These are phyloP conservation scores for Parafenestella ontariensis DNA, from an alignment of 2,329 filamentous ascomycete species.

Conservation along the genomic window DNA sequence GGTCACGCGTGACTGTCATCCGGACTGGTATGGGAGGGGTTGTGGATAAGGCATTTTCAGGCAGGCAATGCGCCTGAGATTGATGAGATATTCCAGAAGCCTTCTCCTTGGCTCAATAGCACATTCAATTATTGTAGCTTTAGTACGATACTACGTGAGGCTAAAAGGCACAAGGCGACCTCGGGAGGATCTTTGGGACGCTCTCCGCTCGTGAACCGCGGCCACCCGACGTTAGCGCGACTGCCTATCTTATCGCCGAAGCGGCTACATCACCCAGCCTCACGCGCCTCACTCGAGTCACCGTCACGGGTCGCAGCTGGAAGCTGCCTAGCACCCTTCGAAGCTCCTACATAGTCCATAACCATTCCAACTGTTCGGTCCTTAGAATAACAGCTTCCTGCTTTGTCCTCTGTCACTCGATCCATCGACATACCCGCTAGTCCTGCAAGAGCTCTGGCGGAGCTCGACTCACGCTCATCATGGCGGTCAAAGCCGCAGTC, in stretches of 20 bases:
- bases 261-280: constrained; percentile 35
- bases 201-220: neutral
- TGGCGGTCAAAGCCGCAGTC: constrained; percentile 75
- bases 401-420: constrained; percentile 11
- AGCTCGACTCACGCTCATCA: constrained; percentile 49
- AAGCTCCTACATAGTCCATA: constrained; percentile 8
- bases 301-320: constrained; percentile 33
- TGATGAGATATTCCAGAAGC: neutral
- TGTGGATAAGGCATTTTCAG: neutral
- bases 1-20: constrained; percentile 15
- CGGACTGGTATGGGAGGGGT: constrained; percentile 8
- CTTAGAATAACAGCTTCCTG: constrained; percentile 8
- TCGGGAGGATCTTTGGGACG: too few species aligned
- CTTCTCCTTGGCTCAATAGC: neutral
- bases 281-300: constrained; percentile 35
- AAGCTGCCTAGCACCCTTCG: constrained; percentile 27
- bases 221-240: constrained; percentile 8
- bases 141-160: neutral
- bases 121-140: neutral
- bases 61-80: neutral
- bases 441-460: neutral
- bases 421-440: constrained; percentile 14
- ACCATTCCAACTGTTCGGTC: constrained; percentile 5
- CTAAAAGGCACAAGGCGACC: too few species aligned
- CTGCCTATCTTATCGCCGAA: constrained; percentile 33